Evolutionary conservation across 2,329 filamentous ascomycete species (phyloP).

Genomic region (Colletotrichum abscissum): DNA sequence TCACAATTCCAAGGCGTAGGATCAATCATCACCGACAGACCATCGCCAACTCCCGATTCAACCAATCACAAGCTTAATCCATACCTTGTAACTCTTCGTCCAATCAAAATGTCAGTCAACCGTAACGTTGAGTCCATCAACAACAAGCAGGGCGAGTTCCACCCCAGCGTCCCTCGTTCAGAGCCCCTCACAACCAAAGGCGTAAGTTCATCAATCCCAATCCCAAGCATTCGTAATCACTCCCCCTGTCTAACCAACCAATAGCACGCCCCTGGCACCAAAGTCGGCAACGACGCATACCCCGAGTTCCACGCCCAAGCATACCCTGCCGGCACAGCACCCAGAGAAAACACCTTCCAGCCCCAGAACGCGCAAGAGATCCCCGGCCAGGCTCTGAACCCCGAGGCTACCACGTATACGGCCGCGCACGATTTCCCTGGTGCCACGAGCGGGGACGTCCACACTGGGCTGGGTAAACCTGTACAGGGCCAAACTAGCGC

Average conservation of each 20-base stretch:
- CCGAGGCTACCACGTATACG: slow-evolving; percentile 42
- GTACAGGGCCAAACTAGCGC: slow-evolving; percentile 53
- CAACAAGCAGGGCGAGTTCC: slow-evolving; percentile 65
- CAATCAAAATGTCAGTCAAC: slow-evolving; percentile 52
- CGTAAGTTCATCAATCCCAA: slow-evolving; percentile 52
- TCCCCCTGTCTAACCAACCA: slow-evolving; percentile 27
- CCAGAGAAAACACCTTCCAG: slow-evolving; percentile 53
- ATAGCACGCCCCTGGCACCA: slow-evolving; percentile 74
- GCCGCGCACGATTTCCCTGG: slow-evolving; percentile 52
- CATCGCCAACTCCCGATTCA: too few species aligned
- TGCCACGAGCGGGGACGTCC: slow-evolving; percentile 56
- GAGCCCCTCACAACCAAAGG: slow-evolving; percentile 66
- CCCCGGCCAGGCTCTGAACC: slow-evolving; percentile 47
- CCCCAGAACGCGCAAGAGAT: slow-evolving; percentile 50
- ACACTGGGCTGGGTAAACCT: slow-evolving; percentile 57
- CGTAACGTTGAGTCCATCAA: slow-evolving; percentile 63
- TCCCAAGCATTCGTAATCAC: not conserved
- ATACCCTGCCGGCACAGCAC: slow-evolving; percentile 72
- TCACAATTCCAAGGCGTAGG: not conserved
- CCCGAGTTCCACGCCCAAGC: slow-evolving; percentile 74
- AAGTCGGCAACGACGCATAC: slow-evolving; percentile 67
- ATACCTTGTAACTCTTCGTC: not conserved
- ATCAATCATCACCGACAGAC: not conserved
- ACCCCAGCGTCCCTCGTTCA: slow-evolving; percentile 59
- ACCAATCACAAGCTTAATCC: not conserved